Conservation (phyloP, 306 rosid species). For the Hippophae tibetana region DNA sequence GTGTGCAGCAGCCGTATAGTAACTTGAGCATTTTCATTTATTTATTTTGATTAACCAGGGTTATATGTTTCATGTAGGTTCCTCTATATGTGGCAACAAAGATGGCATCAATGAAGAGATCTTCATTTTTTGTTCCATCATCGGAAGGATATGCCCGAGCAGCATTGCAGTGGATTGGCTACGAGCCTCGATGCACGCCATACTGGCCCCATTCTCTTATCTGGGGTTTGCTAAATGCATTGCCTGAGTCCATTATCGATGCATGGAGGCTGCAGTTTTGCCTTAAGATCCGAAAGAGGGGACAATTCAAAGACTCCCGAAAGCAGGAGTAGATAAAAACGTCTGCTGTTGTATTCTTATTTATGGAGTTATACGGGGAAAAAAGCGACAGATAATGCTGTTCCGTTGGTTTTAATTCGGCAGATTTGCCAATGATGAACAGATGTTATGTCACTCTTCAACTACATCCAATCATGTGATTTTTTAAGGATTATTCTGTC, state of each 20-base stretch:
- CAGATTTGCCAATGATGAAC: no score
- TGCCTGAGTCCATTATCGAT: conserved; percentile 42
- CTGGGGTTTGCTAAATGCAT: conserved; percentile 34
- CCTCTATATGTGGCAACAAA: conserved; percentile 74
- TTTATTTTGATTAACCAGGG: background rate
- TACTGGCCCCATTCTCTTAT: conserved; percentile 68
- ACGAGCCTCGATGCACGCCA: conserved; percentile 44
- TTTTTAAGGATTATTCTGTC: no score
- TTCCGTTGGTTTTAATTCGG: no score
- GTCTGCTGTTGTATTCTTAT: no score
- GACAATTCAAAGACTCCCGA: conserved; percentile 60
- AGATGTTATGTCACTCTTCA: no score
- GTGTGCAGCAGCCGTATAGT: background rate
- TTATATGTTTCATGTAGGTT: conserved; percentile 22
- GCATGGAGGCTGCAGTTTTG: conserved; percentile 64
- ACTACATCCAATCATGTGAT: no score
- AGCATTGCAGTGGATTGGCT: conserved; percentile 40
- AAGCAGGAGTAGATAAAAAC: conserved; percentile 40
- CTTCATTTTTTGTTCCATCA: conserved; percentile 54
- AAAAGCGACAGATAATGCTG: no score
- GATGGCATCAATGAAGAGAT: conserved; percentile 39
- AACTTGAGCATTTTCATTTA: no score
- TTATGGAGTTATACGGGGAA: no score
- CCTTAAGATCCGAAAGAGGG: conserved; percentile 63
- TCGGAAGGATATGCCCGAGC: conserved; percentile 53